Evolutionary conservation across 306 rosid species (phyloP), one percentile per base, ranked within the genome.

Genomic region (Malus asiatica): DNA sequence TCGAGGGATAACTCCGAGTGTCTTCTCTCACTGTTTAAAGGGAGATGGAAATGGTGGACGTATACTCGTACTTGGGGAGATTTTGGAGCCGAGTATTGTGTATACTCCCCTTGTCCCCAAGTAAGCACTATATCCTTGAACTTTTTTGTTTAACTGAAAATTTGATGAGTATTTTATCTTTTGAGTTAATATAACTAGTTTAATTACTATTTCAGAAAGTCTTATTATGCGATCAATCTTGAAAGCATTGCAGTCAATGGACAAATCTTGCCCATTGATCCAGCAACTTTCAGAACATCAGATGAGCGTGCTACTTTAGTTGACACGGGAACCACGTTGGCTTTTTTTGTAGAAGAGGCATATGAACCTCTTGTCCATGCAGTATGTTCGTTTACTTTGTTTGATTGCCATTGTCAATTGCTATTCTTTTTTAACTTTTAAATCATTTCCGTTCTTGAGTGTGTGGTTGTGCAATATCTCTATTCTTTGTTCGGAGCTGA

Each of bases 271-370:
- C 69, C 96, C n/a, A 88, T 92, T 76, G 88, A 94, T 80, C 73
- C 87, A 76, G 77, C 87, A 63, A 93, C 83, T 38, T 94, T 94
- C 84, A 83, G 88, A 35, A 84, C 93, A 70, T 87, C 96, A 51
- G 79, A 40, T 76, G 82, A 86, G 71, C 82, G 86, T 57, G 98
- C 96, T 72, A 90, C 97, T 46, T 90, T 92, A 81, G 86, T 94
- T 66, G 97, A 94, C 78, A 81, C 89, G 14, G 96, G 96, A 76
- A 94, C 98, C 66, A 92, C 96, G 46, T 83, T 92, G 87, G 81
- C 98, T 45, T 92, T 89, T 83, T 89, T 92, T 78, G 86, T 94
- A 44, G 88, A 83, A 81, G 98, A 94, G 84, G 98, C 96, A 59
- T 92, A 79, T 67, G 92, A 87, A 86, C 95, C 97, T 80, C 87